These are phyloP conservation scores for Beauveria bassiana DNA, from an alignment of 2,329 filamentous ascomycete species.

Conservation along the genomic window DNA sequence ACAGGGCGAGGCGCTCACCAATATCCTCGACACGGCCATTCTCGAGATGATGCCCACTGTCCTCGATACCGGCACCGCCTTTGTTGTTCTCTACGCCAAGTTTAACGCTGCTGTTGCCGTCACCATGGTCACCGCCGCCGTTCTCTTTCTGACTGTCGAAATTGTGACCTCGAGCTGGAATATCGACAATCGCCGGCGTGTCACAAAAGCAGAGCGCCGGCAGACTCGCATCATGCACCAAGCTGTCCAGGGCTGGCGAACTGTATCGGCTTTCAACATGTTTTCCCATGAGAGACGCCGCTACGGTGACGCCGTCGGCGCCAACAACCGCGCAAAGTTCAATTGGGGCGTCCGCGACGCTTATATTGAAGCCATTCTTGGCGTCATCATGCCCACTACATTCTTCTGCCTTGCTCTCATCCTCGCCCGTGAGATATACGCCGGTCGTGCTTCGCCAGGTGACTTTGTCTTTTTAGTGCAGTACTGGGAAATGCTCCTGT, in stretches of 20 bases:
- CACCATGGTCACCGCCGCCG: constrained; percentile 22
- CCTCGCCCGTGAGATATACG: constrained; percentile 37
- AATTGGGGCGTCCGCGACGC: constrained; percentile 18
- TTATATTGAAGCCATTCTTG: constrained; percentile 16
- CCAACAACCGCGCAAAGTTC: constrained; percentile 16
- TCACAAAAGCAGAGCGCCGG: constrained; percentile 34
- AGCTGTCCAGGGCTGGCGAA: constrained; percentile 52
- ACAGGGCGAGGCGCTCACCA: constrained; percentile 52
- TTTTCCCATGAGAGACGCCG: constrained; percentile 22
- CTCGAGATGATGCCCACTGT: constrained; percentile 56
- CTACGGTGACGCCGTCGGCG: constrained; percentile 19
- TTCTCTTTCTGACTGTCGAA: constrained; percentile 18
- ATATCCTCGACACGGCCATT: constrained; percentile 50
- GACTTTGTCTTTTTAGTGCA: constrained; percentile 53
- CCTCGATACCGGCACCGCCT: constrained; percentile 52
- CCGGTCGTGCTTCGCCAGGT: constrained; percentile 35
- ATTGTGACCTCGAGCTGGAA: constrained; percentile 29
- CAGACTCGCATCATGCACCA: constrained; percentile 49
- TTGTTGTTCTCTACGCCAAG: constrained; percentile 51
- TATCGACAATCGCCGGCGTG: constrained; percentile 17
- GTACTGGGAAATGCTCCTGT: constrained; percentile 46
- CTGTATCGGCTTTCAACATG: constrained; percentile 40
- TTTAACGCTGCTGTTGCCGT: constrained; percentile 54
- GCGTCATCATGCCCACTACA: constrained; percentile 39
- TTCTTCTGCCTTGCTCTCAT: constrained; percentile 32